Conservation (phyloP, 352 stramenopile genomes). For the Globisporangium spiculum region DNA sequence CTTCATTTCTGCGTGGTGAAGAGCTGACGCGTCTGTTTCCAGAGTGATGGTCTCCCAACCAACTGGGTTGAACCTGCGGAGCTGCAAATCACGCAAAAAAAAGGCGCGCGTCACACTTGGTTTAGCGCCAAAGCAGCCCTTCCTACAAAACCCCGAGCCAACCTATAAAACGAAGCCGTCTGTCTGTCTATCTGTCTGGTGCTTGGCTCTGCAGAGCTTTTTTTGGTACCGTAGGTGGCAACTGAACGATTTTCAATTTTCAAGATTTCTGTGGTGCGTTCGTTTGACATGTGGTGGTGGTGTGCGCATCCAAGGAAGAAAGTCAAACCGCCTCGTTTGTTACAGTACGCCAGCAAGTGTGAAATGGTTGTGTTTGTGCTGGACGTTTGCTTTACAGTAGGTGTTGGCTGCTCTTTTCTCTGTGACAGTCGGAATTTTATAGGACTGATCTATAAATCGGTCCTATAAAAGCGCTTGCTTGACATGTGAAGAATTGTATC, state of each 20-base stretch:
- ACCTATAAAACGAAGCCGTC: neutral
- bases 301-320: neutral
- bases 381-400: neutral
- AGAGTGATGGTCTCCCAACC: slow-evolving; percentile 2
- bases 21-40: neutral
- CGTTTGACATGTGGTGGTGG: neutral
- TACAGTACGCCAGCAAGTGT: neutral
- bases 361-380: neutral
- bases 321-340: neutral
- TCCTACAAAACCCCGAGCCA: neutral
- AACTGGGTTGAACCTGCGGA: slow-evolving; percentile 12
- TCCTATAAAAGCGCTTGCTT: slow-evolving; percentile 1
- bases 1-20: neutral
- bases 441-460: neutral
- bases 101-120: slow-evolving; percentile 2
- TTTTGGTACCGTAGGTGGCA: neutral
- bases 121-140: neutral
- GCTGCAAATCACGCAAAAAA: slow-evolving; percentile 12
- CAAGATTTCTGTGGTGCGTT: neutral
- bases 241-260: neutral
- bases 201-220: neutral
- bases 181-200: slow-evolving; percentile 1
- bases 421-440: neutral
- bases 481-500: neutral
- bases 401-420: neutral